Conservation (phyloP, 352 stramenopile species). For the Phytophthora sojae region DNA sequence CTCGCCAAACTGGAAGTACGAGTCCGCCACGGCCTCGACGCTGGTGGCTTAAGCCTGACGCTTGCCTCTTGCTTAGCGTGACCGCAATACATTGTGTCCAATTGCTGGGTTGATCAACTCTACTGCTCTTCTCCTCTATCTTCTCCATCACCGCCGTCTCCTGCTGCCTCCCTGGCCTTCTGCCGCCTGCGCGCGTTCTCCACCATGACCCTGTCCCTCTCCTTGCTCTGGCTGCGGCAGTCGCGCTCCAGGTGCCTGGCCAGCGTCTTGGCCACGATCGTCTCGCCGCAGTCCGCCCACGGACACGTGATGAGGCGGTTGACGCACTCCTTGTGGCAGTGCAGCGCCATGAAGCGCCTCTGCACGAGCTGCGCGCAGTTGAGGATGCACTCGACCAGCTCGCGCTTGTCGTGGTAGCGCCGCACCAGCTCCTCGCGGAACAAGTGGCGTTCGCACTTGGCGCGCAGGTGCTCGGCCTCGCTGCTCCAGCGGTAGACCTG, state of each 20-base stretch:
- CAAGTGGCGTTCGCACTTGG: slow-evolving; percentile 46
- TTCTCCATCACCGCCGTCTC: not conserved
- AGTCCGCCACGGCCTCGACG: slow-evolving; percentile 98
- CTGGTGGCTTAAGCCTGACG: slow-evolving; percentile 96
- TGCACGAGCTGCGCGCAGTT: slow-evolving; percentile 48
- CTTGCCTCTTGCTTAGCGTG: slow-evolving; percentile 32
- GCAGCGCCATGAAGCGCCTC: slow-evolving; percentile 37
- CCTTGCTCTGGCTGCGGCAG: slow-evolving; percentile 46
- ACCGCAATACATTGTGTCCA: slow-evolving; percentile 38
- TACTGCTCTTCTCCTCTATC: not conserved
- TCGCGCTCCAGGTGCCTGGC: slow-evolving; percentile 46
- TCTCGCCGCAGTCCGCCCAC: slow-evolving; percentile 55
- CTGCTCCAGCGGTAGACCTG: slow-evolving; percentile 44
- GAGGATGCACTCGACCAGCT: slow-evolving; percentile 53
- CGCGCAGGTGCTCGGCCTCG: slow-evolving; percentile 38
- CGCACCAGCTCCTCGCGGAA: slow-evolving; percentile 53
- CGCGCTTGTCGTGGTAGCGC: slow-evolving; percentile 47
- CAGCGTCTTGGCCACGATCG: slow-evolving; percentile 55
- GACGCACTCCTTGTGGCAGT: slow-evolving; percentile 56
- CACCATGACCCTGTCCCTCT: slow-evolving; percentile 35
- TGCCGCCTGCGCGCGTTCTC: slow-evolving; percentile 38
- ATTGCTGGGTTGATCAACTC: slow-evolving; percentile 52
- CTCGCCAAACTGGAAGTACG: slow-evolving; percentile 99
- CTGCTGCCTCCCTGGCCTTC: not conserved
- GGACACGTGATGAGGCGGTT: slow-evolving; percentile 61